phyloP scores from a whole-genome alignment of 1,284 basidiomycete species.

The Ceratorhiza oryzae-sativae region DNA sequence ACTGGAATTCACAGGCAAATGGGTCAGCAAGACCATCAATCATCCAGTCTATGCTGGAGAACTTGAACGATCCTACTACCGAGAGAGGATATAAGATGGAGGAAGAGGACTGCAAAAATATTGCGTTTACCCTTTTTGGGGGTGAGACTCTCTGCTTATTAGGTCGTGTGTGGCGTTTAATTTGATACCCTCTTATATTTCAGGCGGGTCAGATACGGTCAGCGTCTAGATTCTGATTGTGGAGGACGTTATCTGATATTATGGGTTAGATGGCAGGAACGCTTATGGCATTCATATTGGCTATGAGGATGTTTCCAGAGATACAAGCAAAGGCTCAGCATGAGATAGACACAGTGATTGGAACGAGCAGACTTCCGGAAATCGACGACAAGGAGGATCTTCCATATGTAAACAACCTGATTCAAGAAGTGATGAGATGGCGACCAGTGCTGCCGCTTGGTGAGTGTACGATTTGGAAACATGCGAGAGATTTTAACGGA shows the following conservation, averaged over 20 bases:
- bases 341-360: constrained; percentile 47
- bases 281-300: constrained; percentile 43
- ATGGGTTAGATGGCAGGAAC: constrained; percentile 43
- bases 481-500: no score
- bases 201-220: constrained; percentile 15
- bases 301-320: constrained; percentile 46
- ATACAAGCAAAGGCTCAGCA: constrained; percentile 44
- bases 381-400: constrained; percentile 45
- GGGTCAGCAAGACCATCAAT: background rate
- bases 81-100: background rate
- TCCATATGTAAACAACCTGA: constrained; percentile 46
- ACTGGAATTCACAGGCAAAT: background rate
- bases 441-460: constrained; percentile 42
- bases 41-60: background rate
- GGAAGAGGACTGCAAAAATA: background rate
- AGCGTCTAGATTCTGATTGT: background rate
- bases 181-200: background rate
- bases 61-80: background rate
- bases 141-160: constrained; percentile 2
- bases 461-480: constrained; percentile 8
- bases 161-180: background rate
- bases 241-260: background rate
- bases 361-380: constrained; percentile 46
- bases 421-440: constrained; percentile 42
- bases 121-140: background rate